These are phyloP conservation scores for Globisporangium acanthophoron DNA, from an alignment of 352 stramenopile species.

Conservation along the genomic window DNA sequence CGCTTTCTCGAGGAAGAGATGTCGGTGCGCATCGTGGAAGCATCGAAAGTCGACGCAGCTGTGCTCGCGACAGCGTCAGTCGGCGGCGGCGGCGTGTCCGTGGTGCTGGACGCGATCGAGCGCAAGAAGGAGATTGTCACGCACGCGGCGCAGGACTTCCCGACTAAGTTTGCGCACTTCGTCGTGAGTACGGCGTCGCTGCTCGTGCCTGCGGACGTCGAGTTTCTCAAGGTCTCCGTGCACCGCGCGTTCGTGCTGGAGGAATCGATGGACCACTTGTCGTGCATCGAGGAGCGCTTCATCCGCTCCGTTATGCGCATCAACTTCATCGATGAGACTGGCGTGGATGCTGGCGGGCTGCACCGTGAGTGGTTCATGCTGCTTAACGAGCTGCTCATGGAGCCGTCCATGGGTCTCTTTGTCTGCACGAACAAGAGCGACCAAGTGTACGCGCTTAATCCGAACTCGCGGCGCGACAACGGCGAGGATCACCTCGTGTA, in stretches of 20 bases:
- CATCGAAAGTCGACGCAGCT: slow-evolving; percentile 28
- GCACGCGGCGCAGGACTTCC: slow-evolving; percentile 48
- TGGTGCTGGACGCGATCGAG: slow-evolving; percentile 25
- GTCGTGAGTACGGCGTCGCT: slow-evolving; percentile 33
- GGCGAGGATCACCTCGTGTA: slow-evolving; percentile 69
- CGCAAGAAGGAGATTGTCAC: slow-evolving; percentile 31
- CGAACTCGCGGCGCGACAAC: slow-evolving; percentile 47
- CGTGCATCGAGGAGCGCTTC: slow-evolving; percentile 44
- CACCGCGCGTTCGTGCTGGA: slow-evolving; percentile 51
- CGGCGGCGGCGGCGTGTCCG: slow-evolving; percentile 11
- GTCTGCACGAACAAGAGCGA: slow-evolving; percentile 41
- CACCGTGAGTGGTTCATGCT: slow-evolving; percentile 89
- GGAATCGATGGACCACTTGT: slow-evolving; percentile 65
- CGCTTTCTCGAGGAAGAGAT: slow-evolving; percentile 22
- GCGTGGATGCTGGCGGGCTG: slow-evolving; percentile 80
- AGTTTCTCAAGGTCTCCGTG: slow-evolving; percentile 47
- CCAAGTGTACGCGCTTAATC: slow-evolving; percentile 59
- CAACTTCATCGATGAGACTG: slow-evolving; percentile 77
- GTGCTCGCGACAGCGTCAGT: slow-evolving; percentile 16
- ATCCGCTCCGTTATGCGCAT: slow-evolving; percentile 65
- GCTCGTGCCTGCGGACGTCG: slow-evolving; percentile 35
- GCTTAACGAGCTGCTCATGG: slow-evolving; percentile 49
- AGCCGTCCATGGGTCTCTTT: slow-evolving; percentile 49
- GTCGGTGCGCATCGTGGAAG: slow-evolving; percentile 32
- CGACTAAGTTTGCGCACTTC: slow-evolving; percentile 72